Evolutionary conservation across 2,329 filamentous ascomycete species (phyloP).

Genomic region (Apiospora arundinis): DNA sequence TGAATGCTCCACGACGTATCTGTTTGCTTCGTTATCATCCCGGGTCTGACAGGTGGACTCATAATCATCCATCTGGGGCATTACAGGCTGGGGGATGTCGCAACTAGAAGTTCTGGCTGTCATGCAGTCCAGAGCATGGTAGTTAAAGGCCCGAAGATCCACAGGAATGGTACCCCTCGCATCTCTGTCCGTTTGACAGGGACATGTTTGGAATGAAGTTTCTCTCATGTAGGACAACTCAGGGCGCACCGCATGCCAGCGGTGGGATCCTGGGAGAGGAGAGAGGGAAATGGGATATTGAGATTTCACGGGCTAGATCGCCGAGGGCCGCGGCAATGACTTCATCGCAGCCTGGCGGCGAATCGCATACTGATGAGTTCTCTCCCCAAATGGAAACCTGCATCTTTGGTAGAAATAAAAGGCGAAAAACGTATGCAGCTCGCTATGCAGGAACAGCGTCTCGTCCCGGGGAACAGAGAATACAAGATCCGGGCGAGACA

Average conservation of each 20-base stretch:
- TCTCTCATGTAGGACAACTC: not conserved
- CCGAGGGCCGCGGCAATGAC: not conserved
- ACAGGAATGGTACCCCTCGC: not conserved
- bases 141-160: not conserved
- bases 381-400: not conserved
- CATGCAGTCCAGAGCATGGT: not conserved
- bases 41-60: not conserved
- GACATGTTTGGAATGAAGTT: not conserved
- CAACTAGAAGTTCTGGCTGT: not conserved
- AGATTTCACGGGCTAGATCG: not conserved
- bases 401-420: not conserved
- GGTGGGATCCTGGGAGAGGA: not conserved
- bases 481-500: not conserved
- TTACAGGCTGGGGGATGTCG: not conserved
- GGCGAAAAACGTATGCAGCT: not conserved
- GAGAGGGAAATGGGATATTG: not conserved
- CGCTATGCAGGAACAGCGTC: not conserved
- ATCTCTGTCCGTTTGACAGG: not conserved
- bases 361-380: not conserved
- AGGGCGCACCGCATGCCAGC: not conserved
- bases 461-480: not conserved
- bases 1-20: no score
- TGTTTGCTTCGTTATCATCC: not conserved
- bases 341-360: not conserved
- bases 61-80: not conserved